Percentiles rank a stretch among this genome's conserved stretches.
Conservation (phyloP, 2,329 filamentous ascomycete species). For the Cladosporium sp. region DNA sequence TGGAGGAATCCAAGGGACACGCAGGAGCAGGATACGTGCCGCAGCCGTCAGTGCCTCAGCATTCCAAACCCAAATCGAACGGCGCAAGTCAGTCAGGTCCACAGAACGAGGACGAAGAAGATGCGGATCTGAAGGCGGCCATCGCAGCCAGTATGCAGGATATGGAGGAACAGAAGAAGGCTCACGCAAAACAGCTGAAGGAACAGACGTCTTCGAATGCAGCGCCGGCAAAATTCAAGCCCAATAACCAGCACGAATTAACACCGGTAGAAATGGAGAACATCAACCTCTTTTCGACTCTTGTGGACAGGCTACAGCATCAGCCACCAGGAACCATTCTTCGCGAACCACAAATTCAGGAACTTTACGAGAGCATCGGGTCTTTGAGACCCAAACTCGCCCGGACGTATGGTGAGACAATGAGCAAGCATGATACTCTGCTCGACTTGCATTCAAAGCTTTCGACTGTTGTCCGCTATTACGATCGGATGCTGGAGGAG, state of each 20-base stretch:
- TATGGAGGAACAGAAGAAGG: slow-evolving; percentile 97
- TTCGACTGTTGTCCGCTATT: slow-evolving; percentile 93
- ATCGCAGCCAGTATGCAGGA: slow-evolving; percentile 93
- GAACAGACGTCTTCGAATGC: slow-evolving; percentile 54
- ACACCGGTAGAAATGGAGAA: slow-evolving; percentile 93
- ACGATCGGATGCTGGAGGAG: slow-evolving; percentile 97
- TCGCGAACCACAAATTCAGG: slow-evolving; percentile 95
- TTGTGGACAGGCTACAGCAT: slow-evolving; percentile 91
- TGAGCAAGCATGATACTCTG: slow-evolving; percentile 98
- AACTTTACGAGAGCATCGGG: slow-evolving; percentile 97
- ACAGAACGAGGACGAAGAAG: slow-evolving; percentile 68
- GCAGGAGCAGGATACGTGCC: slow-evolving; percentile 67
- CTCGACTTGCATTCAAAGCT: slow-evolving; percentile 92
- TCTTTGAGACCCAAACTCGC: slow-evolving; percentile 87
- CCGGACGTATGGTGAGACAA: slow-evolving; percentile 93
- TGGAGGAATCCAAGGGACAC: slow-evolving; percentile 83
- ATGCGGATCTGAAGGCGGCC: slow-evolving; percentile 87
- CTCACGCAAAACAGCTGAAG: slow-evolving; percentile 77
- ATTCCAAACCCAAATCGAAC: slow-evolving; percentile 22
- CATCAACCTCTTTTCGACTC: slow-evolving; percentile 89
- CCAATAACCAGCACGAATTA: slow-evolving; percentile 91
- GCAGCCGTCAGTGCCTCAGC: slow-evolving; percentile 15
- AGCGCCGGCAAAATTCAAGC: slow-evolving; percentile 50
- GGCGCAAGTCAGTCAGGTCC: slow-evolving; percentile 8
- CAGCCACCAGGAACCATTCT: slow-evolving; percentile 93